Evolutionary conservation across 768 basidiomycete species (phyloP).

Genomic region (Mycena venus): DNA sequence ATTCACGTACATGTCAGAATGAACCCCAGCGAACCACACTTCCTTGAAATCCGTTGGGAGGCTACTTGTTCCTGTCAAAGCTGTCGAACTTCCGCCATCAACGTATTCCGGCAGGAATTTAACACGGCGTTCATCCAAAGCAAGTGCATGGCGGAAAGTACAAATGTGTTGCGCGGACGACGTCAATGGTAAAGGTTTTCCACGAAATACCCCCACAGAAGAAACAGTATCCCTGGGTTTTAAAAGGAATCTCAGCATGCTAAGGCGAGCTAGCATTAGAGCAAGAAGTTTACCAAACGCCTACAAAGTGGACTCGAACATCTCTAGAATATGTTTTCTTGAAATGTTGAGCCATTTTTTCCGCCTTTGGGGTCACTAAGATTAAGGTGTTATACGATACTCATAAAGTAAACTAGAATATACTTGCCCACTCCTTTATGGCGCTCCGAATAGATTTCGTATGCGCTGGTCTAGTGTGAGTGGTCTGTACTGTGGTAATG

Average conservation of each 20-base stretch:
- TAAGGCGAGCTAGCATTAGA: not conserved
- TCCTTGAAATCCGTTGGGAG: too few relatives aligned
- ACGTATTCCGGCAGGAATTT: constrained; percentile 16
- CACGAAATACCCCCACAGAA: not conserved
- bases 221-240: constrained; percentile 6
- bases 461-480: not conserved
- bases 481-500: not conserved
- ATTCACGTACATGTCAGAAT: too few relatives aligned
- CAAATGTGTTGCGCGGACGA: not conserved
- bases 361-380: too few relatives aligned
- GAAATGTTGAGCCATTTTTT: not conserved
- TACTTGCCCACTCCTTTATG: not conserved
- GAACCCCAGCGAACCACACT: too few relatives aligned
- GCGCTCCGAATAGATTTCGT: constrained; percentile 6
- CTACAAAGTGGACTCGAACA: not conserved
- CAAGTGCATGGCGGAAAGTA: constrained; percentile 13
- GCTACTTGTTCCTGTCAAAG: too few relatives aligned
- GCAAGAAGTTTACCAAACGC: not conserved
- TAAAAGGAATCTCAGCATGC: too few relatives aligned
- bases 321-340: constrained; percentile 4
- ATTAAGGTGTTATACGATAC: too few relatives aligned
- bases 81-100: not conserved
- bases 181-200: not conserved
- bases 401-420: too few relatives aligned
- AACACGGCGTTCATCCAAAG: constrained; percentile 9